Base-by-base conservation (phyloP, 225 moss, liverwort and hornwort species). In the Pleurozium schreberi region DNA sequence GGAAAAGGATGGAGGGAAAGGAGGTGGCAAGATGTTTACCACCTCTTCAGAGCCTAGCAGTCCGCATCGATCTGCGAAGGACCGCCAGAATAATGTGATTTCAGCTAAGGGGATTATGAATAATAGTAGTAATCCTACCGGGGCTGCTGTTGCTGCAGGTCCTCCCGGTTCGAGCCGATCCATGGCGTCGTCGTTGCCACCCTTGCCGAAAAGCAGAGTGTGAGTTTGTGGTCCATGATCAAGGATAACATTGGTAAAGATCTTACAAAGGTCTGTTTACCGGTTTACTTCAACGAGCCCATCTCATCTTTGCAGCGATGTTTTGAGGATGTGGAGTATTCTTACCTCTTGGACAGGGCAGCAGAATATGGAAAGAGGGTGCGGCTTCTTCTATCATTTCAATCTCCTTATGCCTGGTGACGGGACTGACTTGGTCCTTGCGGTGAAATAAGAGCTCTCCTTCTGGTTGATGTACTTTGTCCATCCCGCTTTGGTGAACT, bases 161-260 rank as follows among this genome's bases (percentile, higher is more conserved):
- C 68, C 81, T 69, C 66, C 88, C 18, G 89, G 87, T 40, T 90
- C 90, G 13, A 52, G 83, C 58, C 91, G 93, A 90, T 90, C 93
- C 69, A 88, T 88, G 89, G 92, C 93, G 34, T 83, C 91, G 50
- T 17, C 62, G 73, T 87, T 92, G 87, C 90, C 93, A 33, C 94
- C 93, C 42, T 33, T 94, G 88, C 81, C 88, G 33, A 88, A 81
- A 77, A 43, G 75, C 63, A 25, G 31, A 97, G 99, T 90, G 95
- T 99, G 87, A 99, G 99, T 91, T 94, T 99, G 91, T 99, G 99
- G 99, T 96, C 99, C 60, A 99, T 99, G 93, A 99, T 99, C 67
- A 99, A 99, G 91, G 99, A 99, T 87, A 96, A 95, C 71, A 97
- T 99, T 91, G 99, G 99, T 88, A 99, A 99, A 90, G 99, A 99